phyloP scores from a whole-genome alignment of 2,329 filamentous ascomycete species.

The Dothistroma pini region DNA sequence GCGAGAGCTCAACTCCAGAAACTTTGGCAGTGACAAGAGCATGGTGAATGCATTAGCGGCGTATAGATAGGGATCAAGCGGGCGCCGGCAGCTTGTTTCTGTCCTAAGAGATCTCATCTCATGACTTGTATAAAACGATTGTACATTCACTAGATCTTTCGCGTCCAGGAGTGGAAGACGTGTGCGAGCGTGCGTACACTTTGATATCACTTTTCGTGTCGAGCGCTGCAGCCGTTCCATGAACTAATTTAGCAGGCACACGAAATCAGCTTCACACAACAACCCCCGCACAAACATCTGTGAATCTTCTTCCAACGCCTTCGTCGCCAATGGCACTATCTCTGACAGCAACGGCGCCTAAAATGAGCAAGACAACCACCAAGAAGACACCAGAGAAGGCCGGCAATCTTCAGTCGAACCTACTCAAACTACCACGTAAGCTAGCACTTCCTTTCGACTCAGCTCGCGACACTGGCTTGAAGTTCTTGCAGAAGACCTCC shows the following conservation, averaged over 20 bases:
- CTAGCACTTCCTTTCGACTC: neutral
- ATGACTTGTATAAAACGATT: slow-evolving; percentile 13
- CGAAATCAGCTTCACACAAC: neutral
- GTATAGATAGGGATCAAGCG: slow-evolving; percentile 8
- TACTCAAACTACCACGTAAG: neutral
- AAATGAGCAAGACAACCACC: neutral
- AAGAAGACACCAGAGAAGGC: neutral
- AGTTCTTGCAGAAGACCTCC: neutral
- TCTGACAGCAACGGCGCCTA: neutral
- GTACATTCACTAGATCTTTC: slow-evolving; percentile 12
- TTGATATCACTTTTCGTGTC: neutral
- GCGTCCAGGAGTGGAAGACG: neutral
- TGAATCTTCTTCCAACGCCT: neutral
- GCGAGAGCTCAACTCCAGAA: neutral
- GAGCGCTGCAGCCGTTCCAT: neutral
- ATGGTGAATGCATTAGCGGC: slow-evolving; percentile 12
- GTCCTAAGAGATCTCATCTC: slow-evolving; percentile 14
- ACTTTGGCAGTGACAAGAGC: slow-evolving; percentile 4
- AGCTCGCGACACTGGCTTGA: neutral
- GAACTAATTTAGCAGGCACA: neutral
- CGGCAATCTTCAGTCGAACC: neutral
- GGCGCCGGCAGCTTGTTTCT: slow-evolving; percentile 7
- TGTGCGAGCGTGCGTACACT: neutral
- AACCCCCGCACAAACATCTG: neutral
- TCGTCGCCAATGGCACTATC: neutral